Percentiles rank a stretch among this genome's conserved stretches.
Evolutionary conservation across 148 eudicot species (phyloP).

Genomic region (Tetragonia tetragonoides): DNA sequence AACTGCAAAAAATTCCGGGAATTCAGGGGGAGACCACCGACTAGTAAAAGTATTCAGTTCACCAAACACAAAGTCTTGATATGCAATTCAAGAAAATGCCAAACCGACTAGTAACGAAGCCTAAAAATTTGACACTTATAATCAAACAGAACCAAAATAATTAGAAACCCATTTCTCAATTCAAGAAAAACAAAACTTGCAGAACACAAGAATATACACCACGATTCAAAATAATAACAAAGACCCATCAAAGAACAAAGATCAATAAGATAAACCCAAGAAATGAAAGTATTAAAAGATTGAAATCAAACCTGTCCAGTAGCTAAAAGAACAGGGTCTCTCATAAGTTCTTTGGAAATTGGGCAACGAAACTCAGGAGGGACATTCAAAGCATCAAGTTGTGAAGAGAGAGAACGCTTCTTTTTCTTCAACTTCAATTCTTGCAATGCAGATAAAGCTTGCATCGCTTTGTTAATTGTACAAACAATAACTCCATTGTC

Average conservation of each 20-base stretch:
- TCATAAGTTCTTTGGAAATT: slow-evolving; percentile 62
- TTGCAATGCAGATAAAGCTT: slow-evolving; percentile 24
- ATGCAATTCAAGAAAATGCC: slow-evolving; percentile 15
- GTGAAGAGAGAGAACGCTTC: slow-evolving; percentile 11
- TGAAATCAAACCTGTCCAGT: slow-evolving; percentile 53
- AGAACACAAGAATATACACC: neutral
- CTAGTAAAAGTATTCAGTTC: slow-evolving; percentile 15
- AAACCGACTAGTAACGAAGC: slow-evolving; percentile 18
- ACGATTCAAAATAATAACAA: neutral
- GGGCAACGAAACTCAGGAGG: slow-evolving; percentile 54
- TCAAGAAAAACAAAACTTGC: neutral
- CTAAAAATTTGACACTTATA: neutral
- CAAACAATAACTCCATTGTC: slow-evolving; percentile 1
- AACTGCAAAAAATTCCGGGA: slow-evolving; percentile 2
- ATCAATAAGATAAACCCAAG: neutral
- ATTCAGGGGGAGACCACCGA: slow-evolving; percentile 31
- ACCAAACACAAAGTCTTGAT: slow-evolving; percentile 1
- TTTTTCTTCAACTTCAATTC: slow-evolving; percentile 17
- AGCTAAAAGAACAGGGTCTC: slow-evolving; percentile 73
- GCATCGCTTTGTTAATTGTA: slow-evolving; percentile 27
- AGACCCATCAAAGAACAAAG: neutral
- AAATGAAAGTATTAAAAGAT: neutral
- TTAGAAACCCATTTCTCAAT: neutral
- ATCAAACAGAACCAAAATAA: neutral
- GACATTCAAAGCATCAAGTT: slow-evolving; percentile 16